phyloP scores from a whole-genome alignment of 441 rosid genomes.

The Syzygium syzygioides region DNA sequence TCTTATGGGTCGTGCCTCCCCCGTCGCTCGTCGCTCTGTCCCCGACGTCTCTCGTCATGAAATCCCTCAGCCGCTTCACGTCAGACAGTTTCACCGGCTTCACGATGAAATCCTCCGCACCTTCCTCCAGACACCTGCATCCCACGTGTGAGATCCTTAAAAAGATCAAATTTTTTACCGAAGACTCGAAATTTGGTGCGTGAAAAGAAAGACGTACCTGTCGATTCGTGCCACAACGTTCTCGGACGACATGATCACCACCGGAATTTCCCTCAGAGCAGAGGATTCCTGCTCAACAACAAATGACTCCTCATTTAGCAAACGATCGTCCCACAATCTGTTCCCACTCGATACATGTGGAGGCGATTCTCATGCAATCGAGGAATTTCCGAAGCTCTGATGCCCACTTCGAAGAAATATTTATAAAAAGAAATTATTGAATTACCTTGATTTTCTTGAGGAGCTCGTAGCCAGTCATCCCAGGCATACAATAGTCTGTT shows the following conservation, averaged over 20 bases:
- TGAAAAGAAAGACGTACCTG: constrained; percentile 36
- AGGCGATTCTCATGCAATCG: constrained; percentile 1
- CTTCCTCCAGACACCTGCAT: constrained; percentile 87
- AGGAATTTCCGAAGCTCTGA: not conserved
- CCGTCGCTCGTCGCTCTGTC: constrained; percentile 9
- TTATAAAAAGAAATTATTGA: not conserved
- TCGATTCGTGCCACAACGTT: constrained; percentile 73
- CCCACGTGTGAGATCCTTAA: not conserved
- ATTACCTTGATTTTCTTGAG: constrained; percentile 83
- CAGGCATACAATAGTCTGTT: constrained; percentile 96
- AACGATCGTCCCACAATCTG: not conserved
- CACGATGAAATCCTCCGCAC: constrained; percentile 88
- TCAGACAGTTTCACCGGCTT: constrained; percentile 92
- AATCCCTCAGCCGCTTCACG: constrained; percentile 61
- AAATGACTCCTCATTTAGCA: not conserved
- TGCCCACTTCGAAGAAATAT: not conserved
- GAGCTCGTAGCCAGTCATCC: constrained; percentile 91
- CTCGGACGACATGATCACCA: constrained; percentile 92
- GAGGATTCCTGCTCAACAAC: constrained; percentile 56
- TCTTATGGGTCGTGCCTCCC: constrained; percentile 26
- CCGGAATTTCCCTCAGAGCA: constrained; percentile 68
- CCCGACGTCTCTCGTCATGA: constrained; percentile 34
- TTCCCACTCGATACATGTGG: not conserved
- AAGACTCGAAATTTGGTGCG: not conserved
- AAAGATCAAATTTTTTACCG: not conserved